Evolutionary conservation across 176 grass and related monocot genomes (phyloP).

Genomic region (Cenchrus purpureus): DNA sequence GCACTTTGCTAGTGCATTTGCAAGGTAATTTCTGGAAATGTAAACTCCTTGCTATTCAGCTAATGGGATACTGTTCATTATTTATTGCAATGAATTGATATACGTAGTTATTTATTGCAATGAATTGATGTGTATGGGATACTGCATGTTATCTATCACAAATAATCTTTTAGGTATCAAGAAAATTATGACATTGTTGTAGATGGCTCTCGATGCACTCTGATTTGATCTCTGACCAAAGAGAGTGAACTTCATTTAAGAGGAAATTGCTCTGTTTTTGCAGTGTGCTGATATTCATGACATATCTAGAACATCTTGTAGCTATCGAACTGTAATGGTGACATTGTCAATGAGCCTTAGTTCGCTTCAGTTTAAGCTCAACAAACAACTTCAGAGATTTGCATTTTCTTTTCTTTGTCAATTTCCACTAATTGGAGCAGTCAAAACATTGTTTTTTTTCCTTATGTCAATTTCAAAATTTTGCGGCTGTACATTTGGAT

Average conservation of each 20-base stretch:
- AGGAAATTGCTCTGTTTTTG: conserved; percentile 2
- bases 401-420: conserved; percentile 19
- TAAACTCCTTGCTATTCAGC: conserved; percentile 1
- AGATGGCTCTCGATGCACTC: background rate
- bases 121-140: background rate
- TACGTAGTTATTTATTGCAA: background rate
- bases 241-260: background rate
- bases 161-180: conserved; percentile 13
- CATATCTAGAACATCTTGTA: background rate
- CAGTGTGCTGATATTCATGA: conserved; percentile 21
- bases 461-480: conserved; percentile 4
- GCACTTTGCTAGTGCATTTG: conserved; percentile 91
- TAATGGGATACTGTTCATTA: background rate
- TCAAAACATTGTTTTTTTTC: conserved; percentile 5
- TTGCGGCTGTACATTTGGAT: background rate
- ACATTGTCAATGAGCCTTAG: background rate
- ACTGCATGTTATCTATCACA: too few relatives aligned
- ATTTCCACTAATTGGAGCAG: conserved; percentile 5
- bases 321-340: background rate
- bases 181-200: conserved; percentile 7
- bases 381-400: background rate
- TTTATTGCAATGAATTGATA: background rate
- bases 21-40: conserved; percentile 64
- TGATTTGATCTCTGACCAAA: background rate
- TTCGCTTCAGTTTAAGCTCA: conserved; percentile 18